phyloP scores from a whole-genome alignment of 169 alveolate genomes.

The Cryptosporidium canis region DNA sequence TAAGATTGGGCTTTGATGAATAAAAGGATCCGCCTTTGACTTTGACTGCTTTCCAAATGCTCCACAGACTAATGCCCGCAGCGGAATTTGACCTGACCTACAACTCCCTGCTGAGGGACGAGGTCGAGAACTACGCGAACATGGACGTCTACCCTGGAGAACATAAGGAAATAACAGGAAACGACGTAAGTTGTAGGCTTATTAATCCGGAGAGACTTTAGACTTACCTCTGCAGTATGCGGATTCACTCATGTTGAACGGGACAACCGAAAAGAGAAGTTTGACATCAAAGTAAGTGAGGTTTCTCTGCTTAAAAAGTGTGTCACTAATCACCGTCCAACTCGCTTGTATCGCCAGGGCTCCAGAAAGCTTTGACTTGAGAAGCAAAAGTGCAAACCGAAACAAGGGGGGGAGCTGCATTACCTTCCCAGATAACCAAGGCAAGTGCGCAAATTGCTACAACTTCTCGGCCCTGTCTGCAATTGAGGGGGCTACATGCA shows the following conservation, averaged over 20 bases:
- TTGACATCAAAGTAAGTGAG: not conserved
- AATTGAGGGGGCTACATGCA: slow-evolving; percentile 58
- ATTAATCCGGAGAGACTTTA: too few species aligned
- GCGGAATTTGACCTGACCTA: slow-evolving; percentile 59
- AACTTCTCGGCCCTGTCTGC: slow-evolving; percentile 62
- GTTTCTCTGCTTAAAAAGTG: not conserved
- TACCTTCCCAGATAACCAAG: slow-evolving; percentile 67
- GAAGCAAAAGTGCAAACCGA: slow-evolving; percentile 40
- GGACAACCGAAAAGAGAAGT: not conserved
- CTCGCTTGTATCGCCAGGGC: not conserved
- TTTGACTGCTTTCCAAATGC: not conserved
- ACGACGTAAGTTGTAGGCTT: slow-evolving; percentile 33
- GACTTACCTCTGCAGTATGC: too few species aligned
- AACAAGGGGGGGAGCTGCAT: slow-evolving; percentile 65
- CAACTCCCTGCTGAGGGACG: not conserved
- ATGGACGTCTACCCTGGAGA: slow-evolving; percentile 55
- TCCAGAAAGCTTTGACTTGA: slow-evolving; percentile 59
- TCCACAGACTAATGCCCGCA: slow-evolving; percentile 27
- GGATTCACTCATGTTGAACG: not conserved
- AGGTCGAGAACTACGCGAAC: slow-evolving; percentile 30
- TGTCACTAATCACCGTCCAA: not conserved
- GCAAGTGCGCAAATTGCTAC: slow-evolving; percentile 68
- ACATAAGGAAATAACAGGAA: not conserved
- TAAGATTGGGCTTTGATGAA: not conserved
- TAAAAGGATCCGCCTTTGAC: not conserved